Base-by-base conservation (phyloP, 768 basidiomycete species). In the Naematelia encephala region DNA sequence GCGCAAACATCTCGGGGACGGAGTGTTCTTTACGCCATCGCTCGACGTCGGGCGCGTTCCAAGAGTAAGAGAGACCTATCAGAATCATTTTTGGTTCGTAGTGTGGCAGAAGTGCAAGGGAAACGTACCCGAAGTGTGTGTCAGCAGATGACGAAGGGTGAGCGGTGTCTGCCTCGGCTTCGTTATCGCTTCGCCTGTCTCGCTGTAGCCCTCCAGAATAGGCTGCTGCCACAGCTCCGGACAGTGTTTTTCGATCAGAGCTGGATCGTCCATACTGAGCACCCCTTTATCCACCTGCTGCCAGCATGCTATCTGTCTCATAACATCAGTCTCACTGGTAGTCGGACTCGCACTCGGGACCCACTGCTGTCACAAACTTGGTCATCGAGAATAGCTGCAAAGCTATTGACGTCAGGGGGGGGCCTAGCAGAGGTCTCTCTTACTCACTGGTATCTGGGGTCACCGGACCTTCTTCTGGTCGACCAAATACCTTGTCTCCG, bases 311-410 rank as follows among this genome's bases (percentile, higher is more conserved):
- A 53, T 29, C 51, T 53, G 34, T 14, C n/a, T n/a, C n/a, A n/a
- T n/a, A n/a, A 39, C 8, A 16, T 8, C 34, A 8, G 34, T 39
- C 16, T 39, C 34, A 39, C 8, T 16, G 34, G 16, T 8, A 39
- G 16, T 39, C 34, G 11, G 4, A 19, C 19, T 48, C 8, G 12
- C 19, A 48, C 5, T 1, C 29, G n/a, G 21, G 30, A 26, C 29
- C 8, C 22, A 53, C 51, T 11, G 51, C 28, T 16, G 51, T 53
- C 4, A 53, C 51, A 4, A 53, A 29, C 51, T 53, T 53, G 4
- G 51, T 53, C 25, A 29, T 27, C 29, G 51, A 53, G 19, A 25
- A 53, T 8, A 53, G 28, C 30, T 53, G 51, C 34, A 53, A 29
- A 16, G 28, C 51, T 53, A 22, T 11, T 48, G 14, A 8, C 19